Conservation (phyloP, 495 filamentous ascomycete species). For the Podospora anserina region DNA sequence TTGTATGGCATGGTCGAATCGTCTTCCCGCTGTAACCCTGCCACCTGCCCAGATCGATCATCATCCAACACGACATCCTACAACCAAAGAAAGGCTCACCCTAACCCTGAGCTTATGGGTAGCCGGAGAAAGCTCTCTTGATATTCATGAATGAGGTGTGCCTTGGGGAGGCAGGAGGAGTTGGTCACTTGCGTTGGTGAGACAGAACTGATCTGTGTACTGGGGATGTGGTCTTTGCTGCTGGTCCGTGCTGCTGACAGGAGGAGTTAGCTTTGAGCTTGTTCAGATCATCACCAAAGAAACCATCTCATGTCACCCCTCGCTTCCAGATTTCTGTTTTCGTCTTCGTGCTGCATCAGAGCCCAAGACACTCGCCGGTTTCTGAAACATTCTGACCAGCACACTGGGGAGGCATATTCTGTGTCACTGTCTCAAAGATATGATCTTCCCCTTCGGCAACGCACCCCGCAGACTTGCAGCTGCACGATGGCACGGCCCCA, state of each 20-base stretch:
- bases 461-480: conserved; percentile 12
- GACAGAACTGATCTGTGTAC: conserved; percentile 3
- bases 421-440: conserved; percentile 19
- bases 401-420: conserved; percentile 5
- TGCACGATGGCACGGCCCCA: not conserved
- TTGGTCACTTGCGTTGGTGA: not conserved
- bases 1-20: not conserved
- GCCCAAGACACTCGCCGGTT: not conserved
- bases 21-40: conserved; percentile 3
- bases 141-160: not conserved
- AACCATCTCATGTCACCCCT: not conserved
- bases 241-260: conserved; percentile 29
- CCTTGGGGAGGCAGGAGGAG: not conserved
- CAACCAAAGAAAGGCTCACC: not conserved
- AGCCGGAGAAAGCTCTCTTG: too few relatives aligned
- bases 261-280: conserved; percentile 12
- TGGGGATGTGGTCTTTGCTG: not conserved
- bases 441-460: conserved; percentile 15
- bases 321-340: not conserved
- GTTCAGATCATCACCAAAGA: not conserved
- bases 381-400: conserved; percentile 15
- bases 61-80: not conserved
- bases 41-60: conserved; percentile 1
- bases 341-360: not conserved
- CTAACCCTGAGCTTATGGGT: too few relatives aligned